These are phyloP conservation scores for Tuber brumale DNA, from an alignment of 495 filamentous ascomycete genomes.

Conservation along the genomic window DNA sequence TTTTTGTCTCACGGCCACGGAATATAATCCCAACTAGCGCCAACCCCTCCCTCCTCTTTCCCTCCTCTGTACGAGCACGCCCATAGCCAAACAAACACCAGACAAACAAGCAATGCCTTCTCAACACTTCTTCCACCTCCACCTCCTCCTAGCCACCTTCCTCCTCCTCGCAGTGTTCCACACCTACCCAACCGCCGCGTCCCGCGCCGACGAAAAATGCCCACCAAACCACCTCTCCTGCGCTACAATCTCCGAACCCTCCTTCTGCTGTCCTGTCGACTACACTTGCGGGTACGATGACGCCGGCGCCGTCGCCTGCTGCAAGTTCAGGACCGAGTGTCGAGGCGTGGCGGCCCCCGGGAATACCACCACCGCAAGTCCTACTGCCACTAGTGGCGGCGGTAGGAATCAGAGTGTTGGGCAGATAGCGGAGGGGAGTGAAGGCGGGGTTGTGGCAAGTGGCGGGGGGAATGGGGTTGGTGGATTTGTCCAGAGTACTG, in stretches of 20 bases:
- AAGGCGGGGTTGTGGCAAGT: neutral
- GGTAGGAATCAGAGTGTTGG: neutral
- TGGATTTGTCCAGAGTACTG: neutral
- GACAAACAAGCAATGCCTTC: neutral
- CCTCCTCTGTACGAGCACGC: neutral
- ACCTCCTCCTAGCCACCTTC: neutral
- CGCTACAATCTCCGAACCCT: neutral
- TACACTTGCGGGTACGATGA: neutral
- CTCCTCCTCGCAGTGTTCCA: neutral
- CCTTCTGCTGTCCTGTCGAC: neutral
- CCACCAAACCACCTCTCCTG: neutral
- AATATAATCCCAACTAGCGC: slow-evolving; percentile 3
- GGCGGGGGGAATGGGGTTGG: neutral
- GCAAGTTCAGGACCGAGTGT: neutral
- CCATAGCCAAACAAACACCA: neutral
- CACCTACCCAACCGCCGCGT: neutral
- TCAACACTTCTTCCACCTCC: neutral
- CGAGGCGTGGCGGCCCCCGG: neutral
- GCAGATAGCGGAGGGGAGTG: neutral
- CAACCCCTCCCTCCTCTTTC: neutral
- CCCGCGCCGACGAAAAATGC: neutral
- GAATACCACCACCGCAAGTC: neutral
- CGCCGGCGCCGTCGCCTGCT: slow-evolving; percentile 1
- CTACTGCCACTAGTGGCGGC: neutral
- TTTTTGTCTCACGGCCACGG: neutral